Base-by-base conservation (phyloP, 768 basidiomycete genomes). In the Termitomyces sp. region DNA sequence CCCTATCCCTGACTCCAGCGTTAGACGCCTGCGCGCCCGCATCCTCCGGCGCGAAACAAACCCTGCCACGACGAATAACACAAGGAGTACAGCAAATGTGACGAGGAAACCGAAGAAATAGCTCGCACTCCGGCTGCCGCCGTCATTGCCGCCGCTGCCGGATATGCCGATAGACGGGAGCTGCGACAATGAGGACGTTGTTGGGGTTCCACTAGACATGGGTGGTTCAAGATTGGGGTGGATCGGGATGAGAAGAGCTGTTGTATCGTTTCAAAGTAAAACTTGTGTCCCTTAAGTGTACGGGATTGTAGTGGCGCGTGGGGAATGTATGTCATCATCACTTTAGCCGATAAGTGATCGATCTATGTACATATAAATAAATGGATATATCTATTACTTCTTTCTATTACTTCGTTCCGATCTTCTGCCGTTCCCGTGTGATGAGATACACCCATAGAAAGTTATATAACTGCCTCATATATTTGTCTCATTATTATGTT, bases 41-140 rank as follows among this genome's bases (percentile, higher is more conserved):
- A 68, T 57, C 48, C 79, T 65, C 44, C 78, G 66, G 56, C 81
- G 71, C 17, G 80, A 74, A 46, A 75, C 70, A 15, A 83, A 60
- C 8, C 78, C 80, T 48, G 80, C 82, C 3, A 71, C 76, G 9
- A 81, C 67, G 51, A 83, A 81, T 46, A 83, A 63, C 44, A 82
- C 67, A 28, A 83, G 64, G 44, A 80, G 70, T 2, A 73, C 69
- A 55, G 77, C 68, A 59, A 81, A 77, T 22, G 77, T 71, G 62
- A 79, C 74, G 58, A 81, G 74, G 58, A 81, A 79, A 3, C 79
- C 79, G 55, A 79, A 78, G 64, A 79, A 79, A 62, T 78, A 77
- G 58, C 68, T 77, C 21, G 75, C 72, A 7, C 74, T 72, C 35
- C 70, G 69, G 34, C 60, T 55, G 21, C 24, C 17, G 34, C 43